Conservation (phyloP, 805 yeast genomes). For the Kuraishia ogatae region DNA sequence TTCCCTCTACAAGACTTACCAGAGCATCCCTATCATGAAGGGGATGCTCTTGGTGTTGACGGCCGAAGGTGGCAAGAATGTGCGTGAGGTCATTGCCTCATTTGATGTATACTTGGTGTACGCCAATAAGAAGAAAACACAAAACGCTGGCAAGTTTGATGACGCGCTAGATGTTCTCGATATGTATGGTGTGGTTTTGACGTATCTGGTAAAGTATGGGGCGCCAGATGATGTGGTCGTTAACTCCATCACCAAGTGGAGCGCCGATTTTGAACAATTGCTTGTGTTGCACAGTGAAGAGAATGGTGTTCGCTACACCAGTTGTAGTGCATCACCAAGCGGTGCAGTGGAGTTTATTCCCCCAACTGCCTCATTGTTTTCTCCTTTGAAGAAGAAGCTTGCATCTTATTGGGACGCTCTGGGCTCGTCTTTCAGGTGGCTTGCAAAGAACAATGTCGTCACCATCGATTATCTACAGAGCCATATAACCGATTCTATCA, state of each 20-base stretch:
- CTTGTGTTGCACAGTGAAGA: not conserved
- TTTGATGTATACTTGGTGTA: constrained; percentile 2
- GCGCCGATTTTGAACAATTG: not conserved
- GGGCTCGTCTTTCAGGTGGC: not conserved
- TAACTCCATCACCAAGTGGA: not conserved
- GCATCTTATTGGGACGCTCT: not conserved
- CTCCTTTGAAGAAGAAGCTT: not conserved
- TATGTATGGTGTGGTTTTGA: not conserved
- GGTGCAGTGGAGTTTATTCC: not conserved
- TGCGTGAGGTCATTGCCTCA: not conserved
- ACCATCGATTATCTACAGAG: not conserved
- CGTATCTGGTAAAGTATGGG: not conserved
- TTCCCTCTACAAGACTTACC: constrained; percentile 1
- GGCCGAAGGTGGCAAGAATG: not conserved
- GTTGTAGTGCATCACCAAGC: not conserved
- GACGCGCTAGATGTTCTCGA: constrained; percentile 3
- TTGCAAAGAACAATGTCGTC: not conserved
- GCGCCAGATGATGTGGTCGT: not conserved
- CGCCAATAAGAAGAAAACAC: not conserved
- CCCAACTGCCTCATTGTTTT: not conserved
- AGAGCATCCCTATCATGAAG: constrained; percentile 1
- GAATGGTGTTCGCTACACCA: not conserved
- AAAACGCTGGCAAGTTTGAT: not conserved
- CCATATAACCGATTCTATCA: not conserved
- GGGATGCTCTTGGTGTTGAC: not conserved